Conservation (phyloP, 1,284 basidiomycete species). For the Rhizopogon hawkerae region DNA sequence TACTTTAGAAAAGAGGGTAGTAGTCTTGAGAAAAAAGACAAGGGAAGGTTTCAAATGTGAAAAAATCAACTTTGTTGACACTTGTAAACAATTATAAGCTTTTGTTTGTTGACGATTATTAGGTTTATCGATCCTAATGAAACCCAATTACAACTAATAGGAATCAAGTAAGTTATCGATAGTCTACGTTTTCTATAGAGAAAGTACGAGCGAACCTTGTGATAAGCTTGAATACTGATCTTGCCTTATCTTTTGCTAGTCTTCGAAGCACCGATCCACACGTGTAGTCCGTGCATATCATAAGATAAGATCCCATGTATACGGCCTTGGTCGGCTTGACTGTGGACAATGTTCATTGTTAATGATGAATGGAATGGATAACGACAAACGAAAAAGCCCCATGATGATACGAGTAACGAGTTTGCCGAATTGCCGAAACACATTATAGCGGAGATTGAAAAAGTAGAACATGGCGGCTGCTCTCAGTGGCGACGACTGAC, state of each 20-base stretch:
- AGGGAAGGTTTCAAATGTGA: slow-evolving; percentile 30
- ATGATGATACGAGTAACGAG: too few relatives aligned
- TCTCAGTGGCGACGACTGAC: slow-evolving; percentile 28
- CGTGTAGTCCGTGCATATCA: too few relatives aligned
- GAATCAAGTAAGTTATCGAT: slow-evolving; percentile 26
- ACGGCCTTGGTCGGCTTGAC: too few relatives aligned
- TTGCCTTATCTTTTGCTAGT: background rate
- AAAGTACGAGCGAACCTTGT: background rate
- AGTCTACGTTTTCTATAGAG: slow-evolving; percentile 3
- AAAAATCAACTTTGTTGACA: slow-evolving; percentile 33
- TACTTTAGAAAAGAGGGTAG: slow-evolving; percentile 13
- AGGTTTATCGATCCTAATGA: slow-evolving; percentile 26
- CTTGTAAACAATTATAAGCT: slow-evolving; percentile 29
- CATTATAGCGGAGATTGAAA: slow-evolving; percentile 23
- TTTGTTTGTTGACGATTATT: slow-evolving; percentile 35
- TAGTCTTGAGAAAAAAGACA: slow-evolving; percentile 16
- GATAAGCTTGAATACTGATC: background rate
- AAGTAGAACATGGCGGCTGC: slow-evolving; percentile 18
- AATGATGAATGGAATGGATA: too few relatives aligned
- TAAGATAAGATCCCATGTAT: too few relatives aligned
- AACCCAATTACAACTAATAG: slow-evolving; percentile 25
- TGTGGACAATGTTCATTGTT: too few relatives aligned
- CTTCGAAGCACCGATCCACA: too few relatives aligned
- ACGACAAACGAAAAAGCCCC: slow-evolving; percentile 3
- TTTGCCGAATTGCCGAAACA: slow-evolving; percentile 24